Evolutionary conservation across 768 basidiomycete species (phyloP), one percentile per base, ranked within the genome.

Genomic region (Cyclocybe aegerita): DNA sequence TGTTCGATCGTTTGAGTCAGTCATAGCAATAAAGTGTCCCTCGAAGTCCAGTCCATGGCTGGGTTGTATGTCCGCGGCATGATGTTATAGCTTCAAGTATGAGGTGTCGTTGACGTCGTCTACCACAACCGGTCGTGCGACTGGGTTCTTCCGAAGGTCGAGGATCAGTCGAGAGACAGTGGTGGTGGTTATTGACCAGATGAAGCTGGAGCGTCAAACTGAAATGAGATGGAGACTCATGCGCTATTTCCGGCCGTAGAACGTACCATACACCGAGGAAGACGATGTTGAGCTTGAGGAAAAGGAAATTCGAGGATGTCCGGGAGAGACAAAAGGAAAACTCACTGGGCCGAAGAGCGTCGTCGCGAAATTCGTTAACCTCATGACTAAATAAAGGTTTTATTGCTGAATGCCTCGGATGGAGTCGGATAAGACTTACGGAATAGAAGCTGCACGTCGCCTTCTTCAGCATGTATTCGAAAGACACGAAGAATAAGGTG

Each of bases 101-200:
- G 36, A n/a, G 14, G 17, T 42, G 17, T 42, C 40, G 11, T 42
- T 42, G 10, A 14, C n/a, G n/a, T 8, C 35, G 11, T 17, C 16
- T 29, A 36, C 23, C 34, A 15, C 17, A 30, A 17, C 23, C 23
- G 23, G 23, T 23, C 23, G 23, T 16, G 40, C 31, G 15, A 40
- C 17, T 23, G 23, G 52, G 11, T 52, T 39, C 35, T 57, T 44
- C 5, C 72, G 64, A 14, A 70, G 44, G 35, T 71, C 64, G 30
- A 73, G 37, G 35, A 72, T 63, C 17, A 73, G 64, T 30, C 60
- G 60, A 0, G 72, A 55, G 1, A 70, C 59, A 11, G 65, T 65
- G 4, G 69, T 53, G 29, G 69, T 71, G 35, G 60, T 59, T 15
- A 63, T 39, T 32, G 70, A 65, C 72, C 72, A 73, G 8, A 69